Evolutionary conservation across 2,329 filamentous ascomycete species (phyloP).

Genomic region (Fusarium cyanostomum): DNA sequence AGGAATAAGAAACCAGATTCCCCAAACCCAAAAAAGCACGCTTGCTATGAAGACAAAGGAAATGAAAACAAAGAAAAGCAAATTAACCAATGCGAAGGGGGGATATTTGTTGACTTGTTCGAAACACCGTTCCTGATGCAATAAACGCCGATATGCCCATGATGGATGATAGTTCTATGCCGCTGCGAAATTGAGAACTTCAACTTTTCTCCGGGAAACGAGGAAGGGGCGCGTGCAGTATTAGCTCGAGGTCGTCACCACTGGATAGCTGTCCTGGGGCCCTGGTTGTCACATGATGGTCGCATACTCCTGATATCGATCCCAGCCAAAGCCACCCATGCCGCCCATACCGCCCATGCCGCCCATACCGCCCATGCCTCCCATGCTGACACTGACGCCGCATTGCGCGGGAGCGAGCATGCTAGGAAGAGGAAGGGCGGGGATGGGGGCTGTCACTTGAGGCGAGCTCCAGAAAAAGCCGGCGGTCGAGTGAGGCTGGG

Average conservation of each 20-base stretch:
- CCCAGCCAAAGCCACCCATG: constrained; percentile 79
- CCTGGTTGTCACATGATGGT: constrained; percentile 84
- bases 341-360: constrained; percentile 67
- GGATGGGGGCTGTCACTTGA: constrained; percentile 76
- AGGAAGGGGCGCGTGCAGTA: constrained; percentile 45
- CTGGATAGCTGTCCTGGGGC: constrained; percentile 57
- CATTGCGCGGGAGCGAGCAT: constrained; percentile 83
- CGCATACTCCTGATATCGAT: constrained; percentile 84
- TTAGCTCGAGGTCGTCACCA: constrained; percentile 59
- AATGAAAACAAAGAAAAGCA: constrained; percentile 45
- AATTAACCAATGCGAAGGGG: constrained; percentile 44
- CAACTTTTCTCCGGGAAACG: constrained; percentile 49
- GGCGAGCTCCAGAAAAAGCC: constrained; percentile 84
- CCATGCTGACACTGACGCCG: constrained; percentile 79
- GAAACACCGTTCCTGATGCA: constrained; percentile 57
- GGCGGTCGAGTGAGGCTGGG: constrained; percentile 74
- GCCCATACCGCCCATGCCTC: constrained; percentile 66
- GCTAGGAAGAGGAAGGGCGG: constrained; percentile 83
- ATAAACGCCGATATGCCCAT: constrained; percentile 55
- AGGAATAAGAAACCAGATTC: constrained; percentile 49
- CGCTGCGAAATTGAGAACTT: constrained; percentile 48
- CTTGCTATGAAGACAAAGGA: constrained; percentile 58
- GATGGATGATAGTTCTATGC: constrained; percentile 50
- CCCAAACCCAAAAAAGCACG: constrained; percentile 47
- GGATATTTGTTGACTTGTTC: constrained; percentile 51